Conservation (phyloP, 148 eudicot species). For the Rhododendron kiyosumense region DNA sequence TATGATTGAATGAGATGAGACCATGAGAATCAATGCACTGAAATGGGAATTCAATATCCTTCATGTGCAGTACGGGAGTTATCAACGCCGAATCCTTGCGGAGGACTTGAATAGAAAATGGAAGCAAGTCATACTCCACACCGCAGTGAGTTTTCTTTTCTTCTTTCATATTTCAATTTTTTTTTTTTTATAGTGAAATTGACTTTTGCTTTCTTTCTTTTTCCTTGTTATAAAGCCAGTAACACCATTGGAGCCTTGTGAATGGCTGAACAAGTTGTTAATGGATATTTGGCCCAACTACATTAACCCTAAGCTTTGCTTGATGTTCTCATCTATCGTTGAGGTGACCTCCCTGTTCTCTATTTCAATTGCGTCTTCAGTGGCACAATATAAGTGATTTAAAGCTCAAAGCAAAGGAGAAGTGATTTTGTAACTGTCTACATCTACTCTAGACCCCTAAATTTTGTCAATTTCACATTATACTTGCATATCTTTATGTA, state of each 20-base stretch:
- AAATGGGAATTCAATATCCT: conserved; percentile 15
- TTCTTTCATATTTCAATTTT: neutral
- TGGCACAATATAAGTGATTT: neutral
- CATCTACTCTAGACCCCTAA: neutral
- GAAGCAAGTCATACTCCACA: conserved; percentile 64
- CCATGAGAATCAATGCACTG: neutral
- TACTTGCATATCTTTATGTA: neutral
- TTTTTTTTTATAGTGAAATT: neutral
- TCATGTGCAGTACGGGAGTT: conserved; percentile 58
- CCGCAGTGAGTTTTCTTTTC: conserved; percentile 43
- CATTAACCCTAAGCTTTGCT: conserved; percentile 72
- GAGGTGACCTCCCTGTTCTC: conserved; percentile 50
- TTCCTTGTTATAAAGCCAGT: conserved; percentile 44
- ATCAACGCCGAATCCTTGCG: conserved; percentile 55
- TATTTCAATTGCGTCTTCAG: neutral
- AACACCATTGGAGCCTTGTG: conserved; percentile 91
- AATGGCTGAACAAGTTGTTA: conserved; percentile 93
- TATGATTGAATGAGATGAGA: neutral
- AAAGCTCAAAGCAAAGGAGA: no score
- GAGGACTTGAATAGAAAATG: conserved; percentile 91
- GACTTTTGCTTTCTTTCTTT: conserved; percentile 1
- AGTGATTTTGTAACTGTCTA: neutral
- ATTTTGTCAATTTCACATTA: neutral
- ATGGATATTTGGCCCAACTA: conserved; percentile 77
- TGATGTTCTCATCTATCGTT: conserved; percentile 57